phyloP scores from a whole-genome alignment of 2,329 filamentous ascomycete genomes.

The Ploettnerulaceae sp. region DNA sequence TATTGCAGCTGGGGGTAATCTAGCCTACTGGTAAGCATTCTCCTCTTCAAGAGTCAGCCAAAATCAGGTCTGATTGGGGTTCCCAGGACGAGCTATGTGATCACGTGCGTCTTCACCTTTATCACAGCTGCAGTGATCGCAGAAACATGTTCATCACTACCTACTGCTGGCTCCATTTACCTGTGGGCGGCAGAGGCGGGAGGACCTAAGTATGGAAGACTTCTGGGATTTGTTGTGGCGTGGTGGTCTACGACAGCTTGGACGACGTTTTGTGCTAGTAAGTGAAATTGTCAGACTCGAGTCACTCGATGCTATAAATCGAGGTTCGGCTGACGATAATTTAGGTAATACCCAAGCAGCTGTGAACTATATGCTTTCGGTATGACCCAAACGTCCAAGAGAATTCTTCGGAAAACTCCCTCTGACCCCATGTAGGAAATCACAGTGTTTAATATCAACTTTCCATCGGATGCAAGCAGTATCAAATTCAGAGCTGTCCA shows the following conservation, averaged over 20 bases:
- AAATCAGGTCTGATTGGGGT: no score
- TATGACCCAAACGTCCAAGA: constrained; percentile 33
- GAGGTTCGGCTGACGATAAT: background rate
- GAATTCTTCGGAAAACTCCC: background rate
- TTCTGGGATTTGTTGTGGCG: constrained; percentile 43
- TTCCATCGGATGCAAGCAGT: constrained; percentile 46
- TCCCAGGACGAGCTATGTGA: constrained; percentile 56
- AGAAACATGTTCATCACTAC: constrained; percentile 47
- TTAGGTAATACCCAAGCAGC: constrained; percentile 48
- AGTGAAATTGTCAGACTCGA: background rate
- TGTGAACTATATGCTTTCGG: constrained; percentile 49
- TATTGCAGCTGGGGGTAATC: constrained; percentile 54
- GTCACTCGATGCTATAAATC: no score
- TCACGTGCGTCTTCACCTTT: constrained; percentile 56
- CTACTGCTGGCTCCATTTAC: constrained; percentile 38
- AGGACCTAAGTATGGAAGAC: constrained; percentile 39
- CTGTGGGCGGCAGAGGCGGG: constrained; percentile 46
- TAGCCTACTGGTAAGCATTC: constrained; percentile 61
- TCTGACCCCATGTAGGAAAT: constrained; percentile 43
- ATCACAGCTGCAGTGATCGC: constrained; percentile 57
- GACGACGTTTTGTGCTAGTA: constrained; percentile 53
- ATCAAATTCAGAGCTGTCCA: constrained; percentile 57
- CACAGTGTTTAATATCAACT: constrained; percentile 51
- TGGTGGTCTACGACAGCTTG: constrained; percentile 61
- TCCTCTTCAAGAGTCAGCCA: no score